Evolutionary conservation across 2,329 filamentous ascomycete species (phyloP), one percentile per base, ranked within the genome.

Genomic region (Claviceps sp.): DNA sequence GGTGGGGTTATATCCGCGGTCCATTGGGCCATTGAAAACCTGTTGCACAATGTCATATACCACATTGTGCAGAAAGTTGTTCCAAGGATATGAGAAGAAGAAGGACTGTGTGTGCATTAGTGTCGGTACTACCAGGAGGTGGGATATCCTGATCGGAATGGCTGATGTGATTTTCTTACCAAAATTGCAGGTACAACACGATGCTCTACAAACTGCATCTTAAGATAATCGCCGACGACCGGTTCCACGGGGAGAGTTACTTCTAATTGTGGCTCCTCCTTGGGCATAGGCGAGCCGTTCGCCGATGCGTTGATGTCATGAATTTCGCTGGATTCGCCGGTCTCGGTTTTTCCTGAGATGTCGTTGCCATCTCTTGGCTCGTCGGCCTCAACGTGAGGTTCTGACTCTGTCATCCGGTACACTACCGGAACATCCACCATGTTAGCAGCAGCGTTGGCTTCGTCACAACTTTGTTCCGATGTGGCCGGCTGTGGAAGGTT

Each of bases 41-140:
- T 98, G 93, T 67, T 98, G 93, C 44, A 98, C 88, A 62, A 98
- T 90, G 66, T 98, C 93, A 65, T 98, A 98, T 47, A 98, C 93
- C 44, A 98, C 93, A 63, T 98, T 98, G 70, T 98, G 93, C 45
- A 98, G 77, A 64, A 98, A 98, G 67, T 98, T 98, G 69, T 98
- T 98, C 93, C 93, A 98, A 1, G 93, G 91, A 63, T 97, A 98
- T 54, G 85, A 82, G 73, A 98, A 98, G 71, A 98, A 98, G 73
- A 97, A 97, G 53, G 89, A 87, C 89, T 94, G 57, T 5, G 7
- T 2, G 5, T 1, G 6, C 11, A 36, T 52, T 53, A 54, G 49
- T 60, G 34, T 47, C 16, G 42, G 22, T 6, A 30, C 6, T n/a
- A 46, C 20, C 16, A n/a, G 9, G 20, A 11, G 9, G 9, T 30